Base-by-base conservation (phyloP, 163 green algal genomes). In the Scenedesmus sp. region DNA sequence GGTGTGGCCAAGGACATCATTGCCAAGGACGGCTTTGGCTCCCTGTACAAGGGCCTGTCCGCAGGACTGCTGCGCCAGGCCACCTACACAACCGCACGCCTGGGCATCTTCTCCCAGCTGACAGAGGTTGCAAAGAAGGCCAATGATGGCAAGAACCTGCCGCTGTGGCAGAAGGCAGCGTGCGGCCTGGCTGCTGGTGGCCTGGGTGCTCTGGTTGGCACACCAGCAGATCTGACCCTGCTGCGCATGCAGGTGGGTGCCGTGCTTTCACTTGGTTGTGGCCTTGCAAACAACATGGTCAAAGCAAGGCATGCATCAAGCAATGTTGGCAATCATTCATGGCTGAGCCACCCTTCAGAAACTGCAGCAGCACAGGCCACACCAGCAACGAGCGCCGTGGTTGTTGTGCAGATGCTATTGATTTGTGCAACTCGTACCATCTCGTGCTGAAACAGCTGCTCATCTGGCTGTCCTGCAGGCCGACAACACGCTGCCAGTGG, bases 21-120 rank as follows among this genome's bases (percentile, higher is more conserved):
- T 3, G 85, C 92, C 93, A 96, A 97, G 83, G 96, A 99, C 8
- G 98, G 98, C n/a, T 94, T 99, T 52, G 96, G 94, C 56, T 94
- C 96, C 23, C 94, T 99, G 57, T 99, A 99, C 96, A 99, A 97
- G 93, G 98, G 99, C 59, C 96, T 99, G 70, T 95, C 86, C 59
- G 98, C 98, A 6, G 98, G 98, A n/a, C 96, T 99, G 85, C 94
- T 99, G 88, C 95, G 98, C 83, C 98, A 99, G 92, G 98, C 97
- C 12, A 99, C 98, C 20, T 99, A 99, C 96, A 99, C 98, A 54
- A 99, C 98, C 59, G 97, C 98, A 2, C 98, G 98, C 83, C 94
- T 99, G 85, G 98, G 98, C 60, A 96, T 99, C 74, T 99, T 99
- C 96, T 97, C 98, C 94, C 96, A 97, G 74, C 93, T 99, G 62